Evolutionary conservation across 1,139 yeast species (phyloP).

Genomic region (Lodderomyces beijingensis): DNA sequence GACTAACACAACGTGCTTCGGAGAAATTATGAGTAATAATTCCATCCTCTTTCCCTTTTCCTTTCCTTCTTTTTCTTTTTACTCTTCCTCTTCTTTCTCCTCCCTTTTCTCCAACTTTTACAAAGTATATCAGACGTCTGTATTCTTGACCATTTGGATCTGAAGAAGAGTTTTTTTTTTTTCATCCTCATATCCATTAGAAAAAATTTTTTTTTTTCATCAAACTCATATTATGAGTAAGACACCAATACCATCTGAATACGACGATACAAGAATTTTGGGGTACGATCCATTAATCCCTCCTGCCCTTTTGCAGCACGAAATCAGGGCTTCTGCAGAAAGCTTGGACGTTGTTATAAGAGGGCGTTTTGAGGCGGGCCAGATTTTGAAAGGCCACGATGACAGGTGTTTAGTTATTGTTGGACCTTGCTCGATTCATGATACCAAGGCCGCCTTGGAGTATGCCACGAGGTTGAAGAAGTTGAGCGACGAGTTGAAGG

Average conservation of each 20-base stretch:
- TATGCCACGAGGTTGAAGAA: conserved; percentile 66
- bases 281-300: conserved; percentile 96
- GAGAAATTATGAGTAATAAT: no score
- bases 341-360: conserved; percentile 59
- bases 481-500: conserved; percentile 59
- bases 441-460: conserved; percentile 87
- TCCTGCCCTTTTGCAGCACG: conserved; percentile 91
- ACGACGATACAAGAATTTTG: conserved; percentile 83
- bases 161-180: no score
- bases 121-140: no score
- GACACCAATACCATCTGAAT: conserved; percentile 64
- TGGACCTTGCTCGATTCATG: conserved; percentile 97
- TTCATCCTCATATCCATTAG: no score
- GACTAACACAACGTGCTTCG: no score
- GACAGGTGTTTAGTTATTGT: conserved; percentile 80
- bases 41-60: not conserved
- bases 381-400: conserved; percentile 68
- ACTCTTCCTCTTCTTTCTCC: not conserved
- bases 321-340: conserved; percentile 63
- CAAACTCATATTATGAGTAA: conserved; percentile 30
- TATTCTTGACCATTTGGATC: no score
- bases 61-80: not conserved
- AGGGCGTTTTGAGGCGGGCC: conserved; percentile 75
- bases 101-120: not conserved
- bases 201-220: no score